A percentile compares a stretch with the other conserved stretches of the same genome.
Conservation (phyloP, 768 basidiomycete genomes). For the Mycena rosella region DNA sequence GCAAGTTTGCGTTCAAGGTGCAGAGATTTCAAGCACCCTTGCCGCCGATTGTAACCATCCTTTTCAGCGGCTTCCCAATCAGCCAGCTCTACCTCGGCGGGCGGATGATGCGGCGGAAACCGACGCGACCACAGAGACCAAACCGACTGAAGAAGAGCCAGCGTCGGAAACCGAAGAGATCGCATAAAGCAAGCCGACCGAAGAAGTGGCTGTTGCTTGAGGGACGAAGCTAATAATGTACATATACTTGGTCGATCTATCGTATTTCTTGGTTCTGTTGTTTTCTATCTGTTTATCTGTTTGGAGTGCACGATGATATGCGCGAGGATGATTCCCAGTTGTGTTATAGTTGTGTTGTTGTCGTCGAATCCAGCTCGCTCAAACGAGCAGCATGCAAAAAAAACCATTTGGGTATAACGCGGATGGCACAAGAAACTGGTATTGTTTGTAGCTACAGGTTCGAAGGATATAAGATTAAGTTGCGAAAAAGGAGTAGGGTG, state of each 20-base stretch:
- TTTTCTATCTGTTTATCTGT: no score
- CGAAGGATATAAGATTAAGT: slow-evolving; percentile 35
- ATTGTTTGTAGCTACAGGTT: slow-evolving; percentile 29
- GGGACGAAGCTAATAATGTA: neutral
- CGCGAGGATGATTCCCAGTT: no score
- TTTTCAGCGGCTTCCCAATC: slow-evolving; percentile 65
- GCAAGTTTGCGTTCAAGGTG: slow-evolving; percentile 89
- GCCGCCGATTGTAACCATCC: neutral
- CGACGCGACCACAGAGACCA: slow-evolving; percentile 30
- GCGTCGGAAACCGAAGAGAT: no score
- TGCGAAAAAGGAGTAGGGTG: slow-evolving; percentile 15
- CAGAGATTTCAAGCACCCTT: slow-evolving; percentile 30
- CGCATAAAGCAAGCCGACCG: no score
- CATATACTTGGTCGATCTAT: neutral
- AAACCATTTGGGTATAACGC: neutral
- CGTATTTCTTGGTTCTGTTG: no score
- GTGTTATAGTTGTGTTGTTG: no score
- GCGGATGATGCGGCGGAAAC: slow-evolving; percentile 35
- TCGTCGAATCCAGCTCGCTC: no score
- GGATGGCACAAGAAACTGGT: slow-evolving; percentile 15
- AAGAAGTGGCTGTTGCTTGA: slow-evolving; percentile 16
- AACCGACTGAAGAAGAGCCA: slow-evolving; percentile 35
- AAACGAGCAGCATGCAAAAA: no score
- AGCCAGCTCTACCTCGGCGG: slow-evolving; percentile 61
- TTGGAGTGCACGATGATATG: no score